phyloP scores from a whole-genome alignment of 129 eudicot genomes.

The Glebionis coronaria region DNA sequence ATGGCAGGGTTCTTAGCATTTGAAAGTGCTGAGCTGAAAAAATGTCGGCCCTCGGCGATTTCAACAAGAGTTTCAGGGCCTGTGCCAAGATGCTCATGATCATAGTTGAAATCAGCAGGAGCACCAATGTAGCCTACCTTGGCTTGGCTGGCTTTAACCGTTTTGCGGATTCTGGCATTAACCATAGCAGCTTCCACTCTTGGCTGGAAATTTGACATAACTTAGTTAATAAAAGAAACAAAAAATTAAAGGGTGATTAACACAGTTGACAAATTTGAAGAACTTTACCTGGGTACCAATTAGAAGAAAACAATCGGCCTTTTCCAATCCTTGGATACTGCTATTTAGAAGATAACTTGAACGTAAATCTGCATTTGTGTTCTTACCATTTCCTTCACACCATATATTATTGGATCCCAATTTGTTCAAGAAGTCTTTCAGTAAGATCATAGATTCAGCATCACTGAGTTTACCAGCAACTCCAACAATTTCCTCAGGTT shows the following conservation, averaged over 20 bases:
- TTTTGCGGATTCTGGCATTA: slow-evolving; percentile 90
- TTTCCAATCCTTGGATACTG: slow-evolving; percentile 80
- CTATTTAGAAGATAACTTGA: slow-evolving; percentile 83
- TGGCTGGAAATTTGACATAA: slow-evolving; percentile 47
- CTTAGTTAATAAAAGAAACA: not conserved
- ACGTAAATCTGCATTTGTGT: slow-evolving; percentile 78
- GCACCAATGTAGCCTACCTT: slow-evolving; percentile 92
- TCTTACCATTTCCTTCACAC: slow-evolving; percentile 88
- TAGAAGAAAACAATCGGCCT: slow-evolving; percentile 82
- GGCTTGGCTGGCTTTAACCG: slow-evolving; percentile 72
- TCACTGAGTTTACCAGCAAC: slow-evolving; percentile 95
- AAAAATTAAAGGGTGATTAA: not conserved
- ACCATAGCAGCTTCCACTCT: slow-evolving; percentile 98
- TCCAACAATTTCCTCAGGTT: slow-evolving; percentile 88
- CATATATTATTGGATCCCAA: slow-evolving; percentile 89
- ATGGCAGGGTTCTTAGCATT: slow-evolving; percentile 82
- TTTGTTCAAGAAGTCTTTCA: slow-evolving; percentile 82
- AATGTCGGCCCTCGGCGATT: slow-evolving; percentile 74
- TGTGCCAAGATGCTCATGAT: slow-evolving; percentile 77
- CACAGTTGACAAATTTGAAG: not conserved
- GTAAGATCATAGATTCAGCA: slow-evolving; percentile 95
- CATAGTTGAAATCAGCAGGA: slow-evolving; percentile 79
- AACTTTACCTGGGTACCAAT: slow-evolving; percentile 91
- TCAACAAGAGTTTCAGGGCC: slow-evolving; percentile 72
- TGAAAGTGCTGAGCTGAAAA: slow-evolving; percentile 52